Evolutionary conservation across 495 filamentous ascomycete species (phyloP), one percentile per base, ranked within the genome.

Genomic region (Aspergillus baeticus): DNA sequence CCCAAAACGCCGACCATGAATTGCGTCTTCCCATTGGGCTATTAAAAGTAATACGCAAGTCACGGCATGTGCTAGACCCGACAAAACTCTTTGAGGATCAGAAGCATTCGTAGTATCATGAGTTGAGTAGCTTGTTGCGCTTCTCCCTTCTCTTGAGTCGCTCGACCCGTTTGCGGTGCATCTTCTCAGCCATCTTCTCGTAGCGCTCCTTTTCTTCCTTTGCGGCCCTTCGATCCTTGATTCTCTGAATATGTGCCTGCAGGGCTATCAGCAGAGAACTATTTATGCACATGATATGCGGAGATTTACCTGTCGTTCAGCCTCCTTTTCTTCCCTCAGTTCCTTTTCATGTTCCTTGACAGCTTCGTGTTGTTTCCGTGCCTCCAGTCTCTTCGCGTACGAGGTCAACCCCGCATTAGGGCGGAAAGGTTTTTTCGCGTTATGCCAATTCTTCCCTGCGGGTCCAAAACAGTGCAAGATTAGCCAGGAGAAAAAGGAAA

Each of bases 151-250:
- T 81, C 85, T 89, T 96, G 70, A 96, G 65, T 58, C 94, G 82
- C 74, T 98, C 94, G 21, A 98, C 87, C 59, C 92, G 79, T 80
- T 96, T 97, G 69, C 78, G 84, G 70, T 98, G 94, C 94, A 98
- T 98, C 77, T 91, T 97, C 73, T 93, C 89, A 26, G 90, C 94
- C 85, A 98, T 84, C 77, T 91, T 92, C 74, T 92, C 91, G 68
- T 90, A 98, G 36, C 95, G 82, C 59, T 88, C 91, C 74, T 91
- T 94, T 78, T 98, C 94, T 64, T 88, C 92, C 80, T 96, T 96
- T 6, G 83, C 85, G 20, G 84, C 88, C 41, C 90, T 80, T 69
- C 85, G 89, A 52, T 94, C 90, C 65, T 87, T 92, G 62, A 98
- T 88, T 15, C 80, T 78, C 65, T 89, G 80, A 52, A 94, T 85